phyloP scores from a whole-genome alignment of 2,329 filamentous ascomycete genomes.

The Xylariaceae sp. region DNA sequence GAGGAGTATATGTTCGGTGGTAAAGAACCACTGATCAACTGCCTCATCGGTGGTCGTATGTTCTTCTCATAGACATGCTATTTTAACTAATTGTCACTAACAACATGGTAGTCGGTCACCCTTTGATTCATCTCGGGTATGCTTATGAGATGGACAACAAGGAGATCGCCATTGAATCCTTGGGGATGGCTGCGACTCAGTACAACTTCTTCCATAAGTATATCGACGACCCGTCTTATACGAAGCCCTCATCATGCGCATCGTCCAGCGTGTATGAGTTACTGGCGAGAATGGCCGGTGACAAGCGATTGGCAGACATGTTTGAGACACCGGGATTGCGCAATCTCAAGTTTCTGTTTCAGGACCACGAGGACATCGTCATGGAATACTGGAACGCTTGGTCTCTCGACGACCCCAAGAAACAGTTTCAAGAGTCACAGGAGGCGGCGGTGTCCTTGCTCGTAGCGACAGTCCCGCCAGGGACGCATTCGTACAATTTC shows the following conservation, averaged over 20 bases:
- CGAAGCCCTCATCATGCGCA: slow-evolving; percentile 54
- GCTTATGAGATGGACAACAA: slow-evolving; percentile 82
- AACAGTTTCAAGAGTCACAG: slow-evolving; percentile 69
- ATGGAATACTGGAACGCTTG: slow-evolving; percentile 91
- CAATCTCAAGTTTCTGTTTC: slow-evolving; percentile 65
- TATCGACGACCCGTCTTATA: slow-evolving; percentile 68
- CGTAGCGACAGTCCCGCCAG: slow-evolving; percentile 53
- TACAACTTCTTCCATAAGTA: slow-evolving; percentile 60
- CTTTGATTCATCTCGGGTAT: slow-evolving; percentile 92
- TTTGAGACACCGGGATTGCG: slow-evolving; percentile 53
- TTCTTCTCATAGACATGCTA: slow-evolving; percentile 17
- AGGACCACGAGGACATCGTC: slow-evolving; percentile 62
- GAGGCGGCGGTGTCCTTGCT: slow-evolving; percentile 57
- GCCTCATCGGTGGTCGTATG: slow-evolving; percentile 72
- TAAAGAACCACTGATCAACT: slow-evolving; percentile 73
- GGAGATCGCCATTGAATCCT: slow-evolving; percentile 82
- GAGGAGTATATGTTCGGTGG: slow-evolving; percentile 70
- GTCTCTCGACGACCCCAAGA: slow-evolving; percentile 63
- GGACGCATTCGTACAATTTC: slow-evolving; percentile 69
- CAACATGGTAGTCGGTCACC: slow-evolving; percentile 64
- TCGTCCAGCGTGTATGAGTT: slow-evolving; percentile 64
- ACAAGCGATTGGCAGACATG: slow-evolving; percentile 64
- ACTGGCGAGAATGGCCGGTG: slow-evolving; percentile 61
- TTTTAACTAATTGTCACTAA: slow-evolving; percentile 27
- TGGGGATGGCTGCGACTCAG: slow-evolving; percentile 59